Percentiles rank a stretch among this genome's conserved stretches.
These are phyloP conservation scores for Eruca vesicaria DNA, from an alignment of 441 rosid species.

Conservation along the genomic window DNA sequence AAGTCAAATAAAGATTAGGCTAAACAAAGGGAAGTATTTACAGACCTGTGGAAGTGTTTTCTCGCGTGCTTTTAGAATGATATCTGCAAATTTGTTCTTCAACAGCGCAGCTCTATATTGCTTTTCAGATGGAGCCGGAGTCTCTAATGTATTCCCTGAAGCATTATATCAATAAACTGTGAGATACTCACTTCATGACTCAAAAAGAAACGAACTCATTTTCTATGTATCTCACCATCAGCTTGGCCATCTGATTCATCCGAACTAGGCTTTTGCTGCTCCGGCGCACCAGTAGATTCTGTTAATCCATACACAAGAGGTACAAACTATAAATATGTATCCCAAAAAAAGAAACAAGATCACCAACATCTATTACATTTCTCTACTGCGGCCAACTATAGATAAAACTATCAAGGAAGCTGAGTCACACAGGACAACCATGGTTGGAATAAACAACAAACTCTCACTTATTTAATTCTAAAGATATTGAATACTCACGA, in stretches of 20 bases:
- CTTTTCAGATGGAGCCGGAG: constrained; percentile 58
- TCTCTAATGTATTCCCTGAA: constrained; percentile 55
- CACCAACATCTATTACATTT: constrained; percentile 4
- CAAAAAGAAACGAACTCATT: constrained; percentile 4
- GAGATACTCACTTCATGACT: constrained; percentile 30
- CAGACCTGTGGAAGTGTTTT: constrained; percentile 64
- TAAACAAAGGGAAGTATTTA: neutral
- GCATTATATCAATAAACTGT: constrained; percentile 29
- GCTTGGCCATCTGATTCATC: constrained; percentile 49
- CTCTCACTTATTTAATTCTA: neutral
- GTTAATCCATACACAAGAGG: constrained; percentile 25
- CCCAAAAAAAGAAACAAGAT: neutral
- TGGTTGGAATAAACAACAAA: neutral
- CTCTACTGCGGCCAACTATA: neutral
- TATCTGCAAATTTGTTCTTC: constrained; percentile 72
- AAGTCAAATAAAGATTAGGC: constrained; percentile 9
- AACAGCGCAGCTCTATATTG: constrained; percentile 65
- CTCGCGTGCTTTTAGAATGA: constrained; percentile 71
- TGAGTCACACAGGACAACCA: neutral
- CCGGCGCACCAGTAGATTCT: constrained; percentile 49
- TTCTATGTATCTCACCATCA: constrained; percentile 50
- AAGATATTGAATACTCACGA: constrained; percentile 50
- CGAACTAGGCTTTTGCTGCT: constrained; percentile 52
- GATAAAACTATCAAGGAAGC: neutral
- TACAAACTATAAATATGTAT: constrained; percentile 13